Evolutionary conservation across 495 filamentous ascomycete genomes (phyloP), one percentile per base, ranked within the genome.

Genomic region (Penicillium chermesinum): DNA sequence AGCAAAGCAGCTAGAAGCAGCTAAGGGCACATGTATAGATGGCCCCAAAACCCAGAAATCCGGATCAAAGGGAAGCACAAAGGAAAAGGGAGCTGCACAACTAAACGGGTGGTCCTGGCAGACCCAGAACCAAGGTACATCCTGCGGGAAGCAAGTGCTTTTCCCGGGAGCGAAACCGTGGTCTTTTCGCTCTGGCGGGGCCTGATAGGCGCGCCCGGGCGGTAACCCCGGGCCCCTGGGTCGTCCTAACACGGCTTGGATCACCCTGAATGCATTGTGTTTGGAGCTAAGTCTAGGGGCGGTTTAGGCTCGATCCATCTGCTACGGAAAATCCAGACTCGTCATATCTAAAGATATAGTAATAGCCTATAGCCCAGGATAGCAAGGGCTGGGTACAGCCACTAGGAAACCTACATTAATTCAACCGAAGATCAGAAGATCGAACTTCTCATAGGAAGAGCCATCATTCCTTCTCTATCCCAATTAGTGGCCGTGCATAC

Each of bases 141-240:
- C 30, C 40, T 45, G 42, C 50, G 53, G 49, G 42, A 47, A 49
- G 47, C 46, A 45, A 44, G 47, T 46, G 46, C 15, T 43, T 50
- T 54, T 49, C 35, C 44, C 51, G 40, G n/a, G 35, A 34, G 37
- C 42, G 17, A 53, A 49, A 48, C 45, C 45, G 45, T 53, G 50
- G 17, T 50, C 48, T n/a, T n/a, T n/a, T n/a, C n/a, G n/a, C 42
- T 7, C 18, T 30, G n/a, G 18, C 12, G 19, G 44, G 47, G 44
- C 46, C 42, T 63, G 59, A 57, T 61, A 56, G 64, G 62, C 45
- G 25, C 25, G 25, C 25, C 25, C 25, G 25, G 25, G 53, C 45
- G 42, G 54, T 45, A 44, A 57, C 44, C 51, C 61, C 64, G 51
- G 59, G 52, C 59, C 46, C 50, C 61, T 70, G 64, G 64, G 53